phyloP scores from a whole-genome alignment of 2,329 filamentous ascomycete genomes.

The Xylariaceae sp. region DNA sequence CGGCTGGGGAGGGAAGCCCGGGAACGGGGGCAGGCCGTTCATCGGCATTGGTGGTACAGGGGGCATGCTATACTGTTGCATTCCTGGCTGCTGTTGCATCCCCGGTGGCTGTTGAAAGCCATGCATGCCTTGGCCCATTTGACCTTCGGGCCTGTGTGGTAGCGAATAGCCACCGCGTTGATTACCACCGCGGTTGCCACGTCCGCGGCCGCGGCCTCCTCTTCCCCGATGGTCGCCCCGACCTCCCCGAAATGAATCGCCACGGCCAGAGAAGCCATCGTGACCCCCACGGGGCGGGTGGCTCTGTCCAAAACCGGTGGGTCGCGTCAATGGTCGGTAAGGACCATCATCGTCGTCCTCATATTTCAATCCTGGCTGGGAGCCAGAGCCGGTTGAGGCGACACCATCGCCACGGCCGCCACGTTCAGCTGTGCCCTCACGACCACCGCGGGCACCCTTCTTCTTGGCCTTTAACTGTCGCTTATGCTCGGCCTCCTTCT shows the following conservation, averaged over 20 bases:
- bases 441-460: conserved; percentile 38
- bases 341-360: conserved; percentile 67
- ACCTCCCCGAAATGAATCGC: conserved; percentile 35
- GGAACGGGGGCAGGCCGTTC: conserved; percentile 30
- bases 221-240: conserved; percentile 45
- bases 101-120: conserved; percentile 34
- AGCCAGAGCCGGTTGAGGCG: conserved; percentile 32
- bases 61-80: conserved; percentile 29
- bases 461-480: conserved; percentile 62
- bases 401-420: conserved; percentile 35
- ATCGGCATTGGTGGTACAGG: conserved; percentile 30
- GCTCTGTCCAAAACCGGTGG: conserved; percentile 54
- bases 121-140: conserved; percentile 22
- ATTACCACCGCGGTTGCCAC: conserved; percentile 36
- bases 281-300: conserved; percentile 37
- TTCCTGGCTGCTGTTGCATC: conserved; percentile 31
- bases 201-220: conserved; percentile 37
- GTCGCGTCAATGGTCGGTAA: conserved; percentile 66
- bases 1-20: conserved; percentile 28
- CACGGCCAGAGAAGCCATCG: conserved; percentile 29
- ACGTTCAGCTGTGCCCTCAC: conserved; percentile 34
- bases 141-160: conserved; percentile 31
- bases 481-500: conserved; percentile 83
- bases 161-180: conserved; percentile 41
- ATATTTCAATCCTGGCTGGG: conserved; percentile 53